Base-by-base conservation (phyloP, 257 asterid species). In the Rauvolfia tetraphylla region DNA sequence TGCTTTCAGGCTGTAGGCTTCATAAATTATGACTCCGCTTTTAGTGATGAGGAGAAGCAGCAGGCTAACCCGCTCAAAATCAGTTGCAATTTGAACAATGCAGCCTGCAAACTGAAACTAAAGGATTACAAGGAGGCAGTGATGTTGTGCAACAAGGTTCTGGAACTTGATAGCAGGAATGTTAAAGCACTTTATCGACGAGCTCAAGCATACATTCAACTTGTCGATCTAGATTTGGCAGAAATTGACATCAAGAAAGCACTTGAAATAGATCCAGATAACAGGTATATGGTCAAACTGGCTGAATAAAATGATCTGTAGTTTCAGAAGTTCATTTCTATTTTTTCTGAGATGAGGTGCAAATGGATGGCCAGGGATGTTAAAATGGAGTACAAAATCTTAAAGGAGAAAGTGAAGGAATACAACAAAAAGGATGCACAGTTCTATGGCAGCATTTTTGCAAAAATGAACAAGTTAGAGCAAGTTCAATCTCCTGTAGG, bases 171-270 rank as follows among this genome's bases (percentile, higher is more conserved):
- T 29, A 79, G 74, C 58, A 79, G 29, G 17, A 90, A 85, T 73
- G 87, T 89, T 1, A 89, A 90, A 80, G 93, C 96, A 15, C 86
- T 87, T 51, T 87, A 88, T 63, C 84, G 91, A 82, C 87, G 93
- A 75, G 89, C 96, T 4, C 93, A 90, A 72, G 91, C 93, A 13
- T 83, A 87, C 59, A 87, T 87, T 7, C 81, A 85, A 42, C 82
- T 85, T 34, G 85, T 80, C 1, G 93, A 90, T 62, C 80, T 90
- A 78, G 93, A 90, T 18, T 68, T 85, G 68, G 93, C 93, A 11
- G 89, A 90, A 82, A 27, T 54, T 12, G 96, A 89, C 76, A 85
- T 90, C 74, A 87, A 86, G 81, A 87, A 76, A 65, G 92, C 93
- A 33, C 91, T 89, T 42, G 91, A 90, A 84, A 83, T 88, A 11